Evolutionary conservation across 495 filamentous ascomycete genomes (phyloP).

Genomic region (Geoglossum glabrum): DNA sequence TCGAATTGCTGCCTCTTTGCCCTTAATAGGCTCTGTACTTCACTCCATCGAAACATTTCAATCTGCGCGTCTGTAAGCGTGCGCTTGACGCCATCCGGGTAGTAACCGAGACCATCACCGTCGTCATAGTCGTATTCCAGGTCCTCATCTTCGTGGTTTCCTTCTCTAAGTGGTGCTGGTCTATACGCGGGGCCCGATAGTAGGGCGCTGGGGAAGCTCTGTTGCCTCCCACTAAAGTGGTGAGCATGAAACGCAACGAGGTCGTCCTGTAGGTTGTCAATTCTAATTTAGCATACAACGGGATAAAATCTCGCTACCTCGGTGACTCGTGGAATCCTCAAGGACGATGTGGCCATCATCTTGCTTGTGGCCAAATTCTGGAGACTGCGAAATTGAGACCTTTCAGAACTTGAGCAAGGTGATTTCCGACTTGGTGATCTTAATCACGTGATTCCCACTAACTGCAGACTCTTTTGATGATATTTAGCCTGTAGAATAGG

Average conservation of each 20-base stretch:
- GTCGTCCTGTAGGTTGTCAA: not conserved
- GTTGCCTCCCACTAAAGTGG: not conserved
- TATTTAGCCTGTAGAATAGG: no score
- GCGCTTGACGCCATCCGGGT: constrained; percentile 71
- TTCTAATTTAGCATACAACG: not conserved
- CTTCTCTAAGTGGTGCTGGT: not conserved
- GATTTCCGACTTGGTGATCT: no score
- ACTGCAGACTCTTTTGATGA: no score
- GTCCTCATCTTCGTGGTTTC: not conserved
- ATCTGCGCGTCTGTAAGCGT: constrained; percentile 88
- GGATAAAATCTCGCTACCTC: not conserved
- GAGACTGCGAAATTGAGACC: not conserved
- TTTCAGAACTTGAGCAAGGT: not conserved
- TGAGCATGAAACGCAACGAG: not conserved
- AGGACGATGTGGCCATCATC: not conserved
- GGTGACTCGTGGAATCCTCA: not conserved
- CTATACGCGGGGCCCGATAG: not conserved
- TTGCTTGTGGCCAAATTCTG: not conserved
- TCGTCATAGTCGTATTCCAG: constrained; percentile 25
- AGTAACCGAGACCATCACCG: constrained; percentile 69
- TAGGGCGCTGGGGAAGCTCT: not conserved
- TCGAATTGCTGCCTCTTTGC: constrained; percentile 14
- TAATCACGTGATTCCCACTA: no score
- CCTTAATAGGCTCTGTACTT: constrained; percentile 54
- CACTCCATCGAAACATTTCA: constrained; percentile 73